phyloP scores from a whole-genome alignment of 768 basidiomycete species.

The Chiua virens region DNA sequence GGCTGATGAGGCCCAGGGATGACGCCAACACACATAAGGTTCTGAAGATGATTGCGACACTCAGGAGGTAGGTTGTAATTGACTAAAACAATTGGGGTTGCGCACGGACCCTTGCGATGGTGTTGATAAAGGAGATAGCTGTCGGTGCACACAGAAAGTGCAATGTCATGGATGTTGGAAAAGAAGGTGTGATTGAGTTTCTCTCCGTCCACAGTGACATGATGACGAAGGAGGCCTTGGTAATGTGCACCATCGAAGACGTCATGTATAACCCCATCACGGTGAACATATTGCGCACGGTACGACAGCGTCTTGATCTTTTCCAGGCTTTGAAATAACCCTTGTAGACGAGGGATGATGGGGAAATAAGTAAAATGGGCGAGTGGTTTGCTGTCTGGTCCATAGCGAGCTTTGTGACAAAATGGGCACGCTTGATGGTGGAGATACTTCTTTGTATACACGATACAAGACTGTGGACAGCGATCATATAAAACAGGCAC shows the following conservation, averaged over 20 bases:
- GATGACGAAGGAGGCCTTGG: slow-evolving; percentile 15
- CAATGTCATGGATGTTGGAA: slow-evolving; percentile 37
- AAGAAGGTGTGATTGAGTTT: slow-evolving; percentile 34
- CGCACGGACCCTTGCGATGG: slow-evolving; percentile 25
- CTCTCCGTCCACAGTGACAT: slow-evolving; percentile 30
- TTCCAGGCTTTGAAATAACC: slow-evolving; percentile 16
- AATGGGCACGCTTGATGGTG: slow-evolving; percentile 30
- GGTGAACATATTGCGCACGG: not conserved
- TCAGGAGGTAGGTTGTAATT: slow-evolving; percentile 46
- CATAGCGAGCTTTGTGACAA: slow-evolving; percentile 33
- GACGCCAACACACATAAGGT: slow-evolving; percentile 41
- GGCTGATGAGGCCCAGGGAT: slow-evolving; percentile 49
- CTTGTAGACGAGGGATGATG: slow-evolving; percentile 37
- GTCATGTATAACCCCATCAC: slow-evolving; percentile 27
- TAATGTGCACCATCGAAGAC: slow-evolving; percentile 39
- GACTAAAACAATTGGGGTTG: slow-evolving; percentile 42
- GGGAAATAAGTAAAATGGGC: slow-evolving; percentile 39
- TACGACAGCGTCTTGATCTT: slow-evolving; percentile 14
- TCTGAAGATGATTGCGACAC: slow-evolving; percentile 32
- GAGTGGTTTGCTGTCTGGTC: slow-evolving; percentile 20
- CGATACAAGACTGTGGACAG: not conserved
- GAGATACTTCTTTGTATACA: not conserved
- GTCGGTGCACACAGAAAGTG: slow-evolving; percentile 43
- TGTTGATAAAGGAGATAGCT: slow-evolving; percentile 41
- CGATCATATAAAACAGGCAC: no score